Conservation (phyloP, 192 early-diverging fungal genomes). For the Entomortierella beljakovae region DNA sequence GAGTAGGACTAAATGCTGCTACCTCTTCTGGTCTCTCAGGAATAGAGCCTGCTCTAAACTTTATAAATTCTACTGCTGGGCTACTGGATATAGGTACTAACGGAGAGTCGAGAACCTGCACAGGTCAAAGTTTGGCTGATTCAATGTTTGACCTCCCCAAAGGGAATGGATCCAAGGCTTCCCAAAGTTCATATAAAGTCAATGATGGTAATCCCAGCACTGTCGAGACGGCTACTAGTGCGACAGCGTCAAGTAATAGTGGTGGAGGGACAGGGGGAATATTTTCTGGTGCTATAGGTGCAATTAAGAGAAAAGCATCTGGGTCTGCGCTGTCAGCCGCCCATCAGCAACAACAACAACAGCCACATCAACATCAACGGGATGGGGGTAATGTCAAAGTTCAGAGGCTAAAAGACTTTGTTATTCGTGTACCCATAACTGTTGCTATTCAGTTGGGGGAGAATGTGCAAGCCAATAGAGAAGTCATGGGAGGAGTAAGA, state of each 20-base stretch:
- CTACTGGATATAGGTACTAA: not conserved
- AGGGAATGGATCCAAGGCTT: slow-evolving; percentile 10
- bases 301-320: slow-evolving; percentile 35
- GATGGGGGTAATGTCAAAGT: not conserved
- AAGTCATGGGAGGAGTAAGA: not conserved
- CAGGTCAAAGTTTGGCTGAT: not conserved
- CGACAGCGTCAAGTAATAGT: not conserved
- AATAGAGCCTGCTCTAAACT: not conserved
- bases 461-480: not conserved
- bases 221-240: not conserved
- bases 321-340: slow-evolving; percentile 1
- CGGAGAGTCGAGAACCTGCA: too few species aligned
- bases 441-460: slow-evolving; percentile 31
- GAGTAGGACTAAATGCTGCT: too few species aligned
- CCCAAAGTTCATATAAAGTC: not conserved
- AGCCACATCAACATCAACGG: not conserved
- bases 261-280: slow-evolving; percentile 6
- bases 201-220: not conserved
- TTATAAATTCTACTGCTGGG: slow-evolving; percentile 14
- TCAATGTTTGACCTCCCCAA: not conserved
- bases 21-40: not conserved
- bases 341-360: slow-evolving; percentile 4
- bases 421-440: slow-evolving; percentile 41
- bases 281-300: slow-evolving; percentile 18
- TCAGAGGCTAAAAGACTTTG: slow-evolving; percentile 37